Evolutionary conservation across 1,139 yeast genomes (phyloP).

Genomic region (Martiniozyma asiatica): DNA sequence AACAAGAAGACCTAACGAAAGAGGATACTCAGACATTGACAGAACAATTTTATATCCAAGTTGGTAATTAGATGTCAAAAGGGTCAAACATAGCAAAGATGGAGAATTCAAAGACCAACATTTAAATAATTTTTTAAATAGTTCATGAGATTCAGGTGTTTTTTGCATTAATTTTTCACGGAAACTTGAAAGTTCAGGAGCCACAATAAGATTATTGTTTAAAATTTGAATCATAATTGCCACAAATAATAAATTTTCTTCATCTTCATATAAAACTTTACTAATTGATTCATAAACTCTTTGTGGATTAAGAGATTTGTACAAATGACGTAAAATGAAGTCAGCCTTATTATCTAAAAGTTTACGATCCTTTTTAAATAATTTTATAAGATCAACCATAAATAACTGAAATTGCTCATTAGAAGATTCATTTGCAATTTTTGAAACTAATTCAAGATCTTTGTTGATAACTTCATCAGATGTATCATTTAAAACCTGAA

Average conservation of each 20-base stretch:
- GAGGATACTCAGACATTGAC: constrained; percentile 42
- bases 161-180: constrained; percentile 45
- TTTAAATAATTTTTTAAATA: constrained; percentile 69
- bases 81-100: constrained; percentile 75
- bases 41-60: constrained; percentile 74
- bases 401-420: constrained; percentile 71
- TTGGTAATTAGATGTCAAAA: constrained; percentile 82
- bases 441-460: constrained; percentile 66
- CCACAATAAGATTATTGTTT: constrained; percentile 78
- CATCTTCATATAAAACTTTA: constrained; percentile 52
- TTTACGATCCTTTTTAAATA: constrained; percentile 58
- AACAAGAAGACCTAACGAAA: constrained; percentile 37
- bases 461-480: constrained; percentile 75
- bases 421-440: constrained; percentile 64
- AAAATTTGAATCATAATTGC: constrained; percentile 77
- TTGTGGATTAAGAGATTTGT: constrained; percentile 73
- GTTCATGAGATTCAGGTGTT: constrained; percentile 35
- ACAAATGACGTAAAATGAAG: constrained; percentile 72
- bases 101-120: constrained; percentile 93
- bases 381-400: constrained; percentile 54
- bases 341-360: constrained; percentile 65
- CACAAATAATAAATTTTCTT: constrained; percentile 58
- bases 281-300: constrained; percentile 75
- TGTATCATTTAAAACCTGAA: constrained; percentile 76
- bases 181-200: constrained; percentile 65